These are phyloP conservation scores for Phytophthora ramorum DNA, from an alignment of 352 stramenopile species.

Conservation along the genomic window DNA sequence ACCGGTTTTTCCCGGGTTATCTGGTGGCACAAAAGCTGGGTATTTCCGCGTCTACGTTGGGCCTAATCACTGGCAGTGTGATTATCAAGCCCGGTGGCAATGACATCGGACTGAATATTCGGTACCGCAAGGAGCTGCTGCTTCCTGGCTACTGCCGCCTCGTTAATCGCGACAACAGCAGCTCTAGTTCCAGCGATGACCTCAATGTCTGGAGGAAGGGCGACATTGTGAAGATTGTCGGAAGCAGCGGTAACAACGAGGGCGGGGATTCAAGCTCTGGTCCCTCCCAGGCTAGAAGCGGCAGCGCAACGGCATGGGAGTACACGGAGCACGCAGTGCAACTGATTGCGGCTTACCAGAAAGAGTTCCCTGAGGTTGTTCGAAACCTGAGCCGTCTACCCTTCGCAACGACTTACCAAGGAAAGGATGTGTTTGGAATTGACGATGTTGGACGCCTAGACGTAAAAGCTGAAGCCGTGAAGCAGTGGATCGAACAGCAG, in stretches of 20 bases:
- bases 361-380: conserved; percentile 95
- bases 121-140: conserved; percentile 83
- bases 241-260: conserved; percentile 64
- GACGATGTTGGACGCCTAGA: conserved; percentile 60
- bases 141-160: conserved; percentile 95
- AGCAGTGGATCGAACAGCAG: conserved; percentile 94
- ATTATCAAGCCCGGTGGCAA: conserved; percentile 92
- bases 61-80: conserved; percentile 94
- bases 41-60: conserved; percentile 93
- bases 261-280: conserved; percentile 3
- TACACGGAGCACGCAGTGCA: conserved; percentile 96
- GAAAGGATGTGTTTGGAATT: conserved; percentile 89
- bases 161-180: conserved; percentile 39
- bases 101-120: conserved; percentile 91
- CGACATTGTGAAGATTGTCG: conserved; percentile 94
- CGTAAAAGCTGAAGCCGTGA: conserved; percentile 78
- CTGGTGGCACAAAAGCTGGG: conserved; percentile 91
- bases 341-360: conserved; percentile 94
- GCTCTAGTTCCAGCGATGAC: conserved; percentile 21
- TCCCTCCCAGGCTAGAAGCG: conserved; percentile 14
- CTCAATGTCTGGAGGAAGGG: conserved; percentile 88
- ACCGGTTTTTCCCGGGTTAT: conserved; percentile 85
- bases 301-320: conserved; percentile 90
- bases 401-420: conserved; percentile 92
- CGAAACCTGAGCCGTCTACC: conserved; percentile 82